Evolutionary conservation across 306 rosid genomes (phyloP).

Genomic region (Pyrus communis): DNA sequence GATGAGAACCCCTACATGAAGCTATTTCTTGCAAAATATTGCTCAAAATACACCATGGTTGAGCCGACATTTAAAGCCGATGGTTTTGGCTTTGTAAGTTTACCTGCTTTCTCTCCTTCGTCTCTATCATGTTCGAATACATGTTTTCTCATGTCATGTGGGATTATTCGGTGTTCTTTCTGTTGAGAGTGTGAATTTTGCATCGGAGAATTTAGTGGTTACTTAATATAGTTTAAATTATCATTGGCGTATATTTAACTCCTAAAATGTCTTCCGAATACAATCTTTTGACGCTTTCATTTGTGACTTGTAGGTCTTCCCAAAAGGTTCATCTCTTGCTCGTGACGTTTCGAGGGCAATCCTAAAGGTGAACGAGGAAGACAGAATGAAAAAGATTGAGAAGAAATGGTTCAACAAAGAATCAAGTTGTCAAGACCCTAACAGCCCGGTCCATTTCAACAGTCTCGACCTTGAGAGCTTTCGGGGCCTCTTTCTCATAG

Average conservation of each 20-base stretch:
- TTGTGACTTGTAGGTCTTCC: constrained; percentile 11
- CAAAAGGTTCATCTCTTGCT: constrained; percentile 17
- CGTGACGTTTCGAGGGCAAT: constrained; percentile 21
- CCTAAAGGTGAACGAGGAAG: constrained; percentile 11
- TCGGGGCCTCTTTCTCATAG: constrained; percentile 31
- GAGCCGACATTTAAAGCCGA: constrained; percentile 9
- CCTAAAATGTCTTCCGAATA: no score
- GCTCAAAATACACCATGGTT: constrained; percentile 9
- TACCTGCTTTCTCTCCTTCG: neutral
- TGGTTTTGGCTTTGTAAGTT: constrained; percentile 1
- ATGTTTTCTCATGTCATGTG: neutral
- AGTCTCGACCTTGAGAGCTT: constrained; percentile 29
- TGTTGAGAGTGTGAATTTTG: no score
- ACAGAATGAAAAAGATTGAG: constrained; percentile 7
- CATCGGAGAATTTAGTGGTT: no score
- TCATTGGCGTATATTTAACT: no score
- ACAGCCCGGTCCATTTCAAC: neutral
- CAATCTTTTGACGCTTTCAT: no score
- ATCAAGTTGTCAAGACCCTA: neutral
- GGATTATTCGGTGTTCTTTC: neutral
- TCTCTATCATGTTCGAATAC: neutral
- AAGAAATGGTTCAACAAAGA: neutral
- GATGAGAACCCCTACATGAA: constrained; percentile 4
- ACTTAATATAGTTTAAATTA: no score
- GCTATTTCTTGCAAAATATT: neutral